phyloP scores from a whole-genome alignment of 1,284 basidiomycete species.

The Boletus sp. region DNA sequence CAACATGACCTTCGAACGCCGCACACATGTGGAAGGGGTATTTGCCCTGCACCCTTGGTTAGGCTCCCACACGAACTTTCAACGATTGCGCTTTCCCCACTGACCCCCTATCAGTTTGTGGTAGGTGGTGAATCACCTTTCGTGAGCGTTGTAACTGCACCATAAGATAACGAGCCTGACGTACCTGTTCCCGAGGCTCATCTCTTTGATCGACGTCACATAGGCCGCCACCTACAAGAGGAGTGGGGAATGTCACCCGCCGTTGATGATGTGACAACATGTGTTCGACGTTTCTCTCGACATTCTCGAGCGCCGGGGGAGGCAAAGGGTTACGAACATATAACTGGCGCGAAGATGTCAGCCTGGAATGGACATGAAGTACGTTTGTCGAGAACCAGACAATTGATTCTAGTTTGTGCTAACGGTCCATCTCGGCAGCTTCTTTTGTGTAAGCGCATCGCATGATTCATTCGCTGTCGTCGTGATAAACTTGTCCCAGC shows the following conservation, averaged over 20 bases:
- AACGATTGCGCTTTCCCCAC: slow-evolving; percentile 61
- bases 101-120: slow-evolving; percentile 71
- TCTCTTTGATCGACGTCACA: slow-evolving; percentile 84
- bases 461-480: slow-evolving; percentile 7
- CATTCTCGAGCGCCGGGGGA: slow-evolving; percentile 36
- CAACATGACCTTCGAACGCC: slow-evolving; percentile 81
- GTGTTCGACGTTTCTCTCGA: slow-evolving; percentile 82
- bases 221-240: slow-evolving; percentile 56
- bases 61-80: slow-evolving; percentile 57
- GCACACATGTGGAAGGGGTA: slow-evolving; percentile 53
- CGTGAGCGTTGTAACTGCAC: slow-evolving; percentile 39
- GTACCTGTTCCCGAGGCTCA: slow-evolving; percentile 54
- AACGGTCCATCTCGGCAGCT: slow-evolving; percentile 20
- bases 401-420: slow-evolving; percentile 1
- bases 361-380: slow-evolving; percentile 77
- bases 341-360: slow-evolving; percentile 80
- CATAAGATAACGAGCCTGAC: slow-evolving; percentile 1
- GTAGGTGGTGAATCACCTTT: slow-evolving; percentile 70
- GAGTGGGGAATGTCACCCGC: slow-evolving; percentile 69
- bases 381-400: slow-evolving; percentile 15
- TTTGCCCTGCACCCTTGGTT: slow-evolving; percentile 68
- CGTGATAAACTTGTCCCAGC: slow-evolving; percentile 40
- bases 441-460: slow-evolving; percentile 27
- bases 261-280: slow-evolving; percentile 59
- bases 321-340: slow-evolving; percentile 50